These are phyloP conservation scores for Hirschfeldia incana DNA, from an alignment of 345 rosid genomes.

Conservation along the genomic window DNA sequence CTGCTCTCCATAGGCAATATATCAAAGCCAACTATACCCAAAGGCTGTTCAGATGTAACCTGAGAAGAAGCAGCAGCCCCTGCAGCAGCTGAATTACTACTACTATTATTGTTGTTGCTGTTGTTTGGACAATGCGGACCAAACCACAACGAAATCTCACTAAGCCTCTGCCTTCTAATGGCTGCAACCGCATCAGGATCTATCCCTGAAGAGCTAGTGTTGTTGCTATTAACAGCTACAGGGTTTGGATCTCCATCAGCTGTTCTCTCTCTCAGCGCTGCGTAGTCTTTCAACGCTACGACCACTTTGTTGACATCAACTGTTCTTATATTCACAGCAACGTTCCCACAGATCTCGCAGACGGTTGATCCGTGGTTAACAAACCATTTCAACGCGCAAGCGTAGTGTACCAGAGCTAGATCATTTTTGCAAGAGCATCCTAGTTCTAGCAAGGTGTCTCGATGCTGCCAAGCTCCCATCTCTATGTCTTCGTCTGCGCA, in stretches of 20 bases:
- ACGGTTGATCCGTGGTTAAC: conserved; percentile 86
- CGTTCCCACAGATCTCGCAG: conserved; percentile 81
- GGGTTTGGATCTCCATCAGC: conserved; percentile 80
- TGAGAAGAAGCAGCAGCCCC: conserved; percentile 38
- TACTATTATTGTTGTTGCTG: conserved; percentile 30
- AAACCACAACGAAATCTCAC: conserved; percentile 90
- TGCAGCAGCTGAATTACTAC: conserved; percentile 34
- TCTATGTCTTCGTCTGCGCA: conserved; percentile 67
- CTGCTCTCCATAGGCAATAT: conserved; percentile 56
- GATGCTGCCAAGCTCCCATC: conserved; percentile 59
- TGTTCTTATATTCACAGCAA: conserved; percentile 58
- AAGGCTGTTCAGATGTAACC: conserved; percentile 64
- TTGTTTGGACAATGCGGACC: conserved; percentile 49
- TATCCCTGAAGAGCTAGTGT: conserved; percentile 47
- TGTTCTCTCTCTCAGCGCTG: conserved; percentile 74
- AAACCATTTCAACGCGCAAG: conserved; percentile 96
- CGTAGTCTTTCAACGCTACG: conserved; percentile 69
- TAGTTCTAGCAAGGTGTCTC: conserved; percentile 63
- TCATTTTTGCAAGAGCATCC: conserved; percentile 92
- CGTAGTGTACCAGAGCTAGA: conserved; percentile 84
- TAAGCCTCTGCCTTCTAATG: conserved; percentile 75
- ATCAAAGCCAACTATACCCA: conserved; percentile 52
- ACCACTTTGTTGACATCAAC: conserved; percentile 67
- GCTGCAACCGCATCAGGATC: conserved; percentile 98
- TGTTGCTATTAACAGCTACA: conserved; percentile 40